Base-by-base conservation (phyloP, 192 early-diverging fungal species). In the Pilaira anomala region DNA sequence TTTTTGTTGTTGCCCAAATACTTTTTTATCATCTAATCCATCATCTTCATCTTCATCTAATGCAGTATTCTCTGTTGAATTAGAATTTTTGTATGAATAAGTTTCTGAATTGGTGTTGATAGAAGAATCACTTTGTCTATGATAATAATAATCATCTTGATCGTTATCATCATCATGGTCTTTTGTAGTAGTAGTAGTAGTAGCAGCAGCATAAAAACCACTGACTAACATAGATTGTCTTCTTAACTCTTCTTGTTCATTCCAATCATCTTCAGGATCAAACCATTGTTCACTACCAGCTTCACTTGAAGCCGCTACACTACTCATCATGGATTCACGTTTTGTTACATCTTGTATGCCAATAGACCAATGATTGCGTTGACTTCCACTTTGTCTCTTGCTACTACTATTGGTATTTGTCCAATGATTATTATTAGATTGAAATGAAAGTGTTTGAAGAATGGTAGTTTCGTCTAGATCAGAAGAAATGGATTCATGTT, bases 271-370 rank as follows among this genome's bases (percentile, higher is more conserved):
- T 18, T 65, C 29, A 12, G 48, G 49, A 55, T 65, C 63, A 48
- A 56, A 65, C 63, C 63, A 65, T 14, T 65, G 63, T 33, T 65
- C 63, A 14, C 63, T 65, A 0, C 44, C 63, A 12, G 63, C 40
- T 46, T 65, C 63, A 33, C 63, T 65, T 1, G 39, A 54, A 13
- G 22, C 40, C 21, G 63, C 52, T 21, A 56, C 16, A 30, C 63
- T 65, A 36, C 14, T 24, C 22, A 18, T 5, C 21, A 48, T 24
- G 14, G 52, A 56, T 26, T 56, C 53, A 1, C 63, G 22, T 19
- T 55, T 65, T 6, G 33, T 36, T 19, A 30, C 63, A 29, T 49
- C 40, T 19, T 65, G 52, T 16, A 51, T 53, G 0, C 62, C 62
- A 41, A 24, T 36, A 6, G 62, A 63, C 62, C 62, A 63, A 53